A percentile compares a stretch with the other conserved stretches of the same genome.
phyloP scores from a whole-genome alignment of 2,329 filamentous ascomycete species.

The Microthyrium microscopicum region DNA sequence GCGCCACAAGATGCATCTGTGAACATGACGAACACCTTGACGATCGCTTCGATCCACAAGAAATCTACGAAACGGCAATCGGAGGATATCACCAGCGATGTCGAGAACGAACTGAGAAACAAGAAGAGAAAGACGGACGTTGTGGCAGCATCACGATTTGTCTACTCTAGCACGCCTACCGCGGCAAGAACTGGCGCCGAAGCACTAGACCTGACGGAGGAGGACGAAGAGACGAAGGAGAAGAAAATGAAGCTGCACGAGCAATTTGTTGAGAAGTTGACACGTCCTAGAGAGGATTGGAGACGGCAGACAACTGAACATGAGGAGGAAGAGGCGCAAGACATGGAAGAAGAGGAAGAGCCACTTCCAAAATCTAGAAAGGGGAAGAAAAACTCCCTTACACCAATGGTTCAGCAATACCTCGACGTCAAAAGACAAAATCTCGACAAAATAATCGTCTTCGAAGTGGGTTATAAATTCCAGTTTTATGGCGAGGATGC shows the following conservation, averaged over 20 bases:
- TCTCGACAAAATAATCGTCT: constrained; percentile 73
- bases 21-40: too few species aligned
- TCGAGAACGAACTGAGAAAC: constrained; percentile 7
- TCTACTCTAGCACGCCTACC: constrained; percentile 36
- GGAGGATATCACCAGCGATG: constrained; percentile 10
- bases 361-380: constrained; percentile 26
- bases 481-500: constrained; percentile 95
- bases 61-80: constrained; percentile 10
- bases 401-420: constrained; percentile 85
- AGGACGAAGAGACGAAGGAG: constrained; percentile 36
- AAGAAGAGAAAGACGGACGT: constrained; percentile 10
- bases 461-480: constrained; percentile 97
- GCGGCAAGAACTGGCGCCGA: constrained; percentile 15
- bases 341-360: constrained; percentile 36
- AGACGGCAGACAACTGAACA: constrained; percentile 45
- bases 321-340: constrained; percentile 39
- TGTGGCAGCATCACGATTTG: constrained; percentile 38
- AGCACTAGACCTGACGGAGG: constrained; percentile 23
- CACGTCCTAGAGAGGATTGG: constrained; percentile 67
- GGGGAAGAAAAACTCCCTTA: constrained; percentile 53
- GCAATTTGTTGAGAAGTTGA: constrained; percentile 80
- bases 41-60: too few species aligned
- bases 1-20: constrained; percentile 9
- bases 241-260: constrained; percentile 58
- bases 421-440: constrained; percentile 87